These are phyloP conservation scores for Fagus sylvatica DNA, from an alignment of 306 rosid genomes.

Conservation along the genomic window DNA sequence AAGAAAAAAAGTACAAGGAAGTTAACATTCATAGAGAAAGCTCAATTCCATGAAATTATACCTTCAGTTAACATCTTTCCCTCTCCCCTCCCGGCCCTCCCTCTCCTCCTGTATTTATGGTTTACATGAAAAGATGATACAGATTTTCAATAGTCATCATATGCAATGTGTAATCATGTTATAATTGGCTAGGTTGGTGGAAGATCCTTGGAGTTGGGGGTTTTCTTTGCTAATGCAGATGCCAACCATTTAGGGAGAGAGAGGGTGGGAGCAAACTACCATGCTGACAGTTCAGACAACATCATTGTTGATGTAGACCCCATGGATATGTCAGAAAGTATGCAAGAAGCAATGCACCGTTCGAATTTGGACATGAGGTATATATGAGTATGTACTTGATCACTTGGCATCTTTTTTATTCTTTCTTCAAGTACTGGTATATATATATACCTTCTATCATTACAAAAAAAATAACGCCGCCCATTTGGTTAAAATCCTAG, in stretches of 20 bases:
- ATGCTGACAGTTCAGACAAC: slow-evolving; percentile 38
- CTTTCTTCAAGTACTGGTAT: background rate
- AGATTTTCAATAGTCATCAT: background rate
- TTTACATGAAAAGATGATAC: background rate
- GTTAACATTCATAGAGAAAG: background rate
- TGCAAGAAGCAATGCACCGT: slow-evolving; percentile 99
- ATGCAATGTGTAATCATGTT: slow-evolving; percentile 20
- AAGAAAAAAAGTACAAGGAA: too few relatives aligned
- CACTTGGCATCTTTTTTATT: slow-evolving; percentile 1
- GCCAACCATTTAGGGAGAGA: slow-evolving; percentile 64
- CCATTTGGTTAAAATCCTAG: background rate
- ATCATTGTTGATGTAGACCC: slow-evolving; percentile 63
- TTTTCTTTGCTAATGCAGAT: slow-evolving; percentile 86
- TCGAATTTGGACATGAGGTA: slow-evolving; percentile 96
- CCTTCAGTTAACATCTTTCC: too few relatives aligned
- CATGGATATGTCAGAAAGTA: slow-evolving; percentile 95
- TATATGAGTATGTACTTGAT: slow-evolving; percentile 40
- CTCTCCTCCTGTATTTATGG: too few relatives aligned
- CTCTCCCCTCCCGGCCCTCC: too few relatives aligned
- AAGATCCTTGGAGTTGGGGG: slow-evolving; percentile 78
- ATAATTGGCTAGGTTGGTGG: slow-evolving; percentile 68
- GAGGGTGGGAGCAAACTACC: slow-evolving; percentile 55
- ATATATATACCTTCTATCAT: background rate
- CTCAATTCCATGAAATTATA: background rate
- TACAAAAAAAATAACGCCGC: background rate